Conservation (phyloP, 148 eudicot genomes). For the Chenopodium quinoa region DNA sequence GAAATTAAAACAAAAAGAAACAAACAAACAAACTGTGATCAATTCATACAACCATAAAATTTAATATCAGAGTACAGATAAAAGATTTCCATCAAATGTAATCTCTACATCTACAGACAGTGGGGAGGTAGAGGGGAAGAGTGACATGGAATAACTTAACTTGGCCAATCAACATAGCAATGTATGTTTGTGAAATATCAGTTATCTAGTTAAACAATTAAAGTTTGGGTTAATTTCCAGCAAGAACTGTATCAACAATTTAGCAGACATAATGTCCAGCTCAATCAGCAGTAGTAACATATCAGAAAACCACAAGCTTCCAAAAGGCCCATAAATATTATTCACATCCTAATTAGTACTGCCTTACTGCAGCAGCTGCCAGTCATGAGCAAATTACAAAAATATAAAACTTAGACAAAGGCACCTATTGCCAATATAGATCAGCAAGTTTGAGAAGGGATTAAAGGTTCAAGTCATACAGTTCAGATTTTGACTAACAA, state of each 20-base stretch:
- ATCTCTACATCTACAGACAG: too few relatives aligned
- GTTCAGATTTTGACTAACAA: neutral
- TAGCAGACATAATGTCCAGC: neutral
- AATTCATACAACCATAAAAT: neutral
- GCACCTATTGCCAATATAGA: neutral
- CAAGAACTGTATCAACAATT: neutral
- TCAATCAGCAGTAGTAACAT: neutral
- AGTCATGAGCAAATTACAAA: neutral
- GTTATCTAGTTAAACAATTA: neutral
- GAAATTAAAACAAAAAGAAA: conserved; percentile 45
- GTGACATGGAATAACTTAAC: neutral
- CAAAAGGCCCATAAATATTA: too few relatives aligned
- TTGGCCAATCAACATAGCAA: neutral
- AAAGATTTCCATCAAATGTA: neutral
- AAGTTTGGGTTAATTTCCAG: neutral
- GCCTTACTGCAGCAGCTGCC: neutral
- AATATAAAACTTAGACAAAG: neutral
- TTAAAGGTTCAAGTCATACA: too few relatives aligned
- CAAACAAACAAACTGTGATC: conserved; percentile 27
- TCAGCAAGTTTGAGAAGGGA: too few relatives aligned
- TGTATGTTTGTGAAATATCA: neutral
- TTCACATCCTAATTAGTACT: neutral
- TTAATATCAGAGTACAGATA: neutral
- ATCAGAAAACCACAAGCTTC: neutral
- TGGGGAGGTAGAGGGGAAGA: neutral